Conservation (phyloP, 768 basidiomycete species). For the Termitomyces sp. region DNA sequence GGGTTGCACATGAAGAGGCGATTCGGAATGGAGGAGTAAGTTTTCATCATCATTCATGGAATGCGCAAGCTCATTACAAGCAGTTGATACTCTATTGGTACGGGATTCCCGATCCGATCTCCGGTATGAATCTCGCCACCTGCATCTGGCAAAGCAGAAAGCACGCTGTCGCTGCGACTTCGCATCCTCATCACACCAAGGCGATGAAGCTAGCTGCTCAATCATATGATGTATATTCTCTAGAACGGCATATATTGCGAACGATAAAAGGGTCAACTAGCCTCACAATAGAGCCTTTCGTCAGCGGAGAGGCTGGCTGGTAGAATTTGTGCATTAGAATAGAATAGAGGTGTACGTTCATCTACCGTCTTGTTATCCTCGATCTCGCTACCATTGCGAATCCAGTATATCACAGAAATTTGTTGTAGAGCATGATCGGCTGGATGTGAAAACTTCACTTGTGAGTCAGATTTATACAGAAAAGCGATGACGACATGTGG, state of each 20-base stretch:
- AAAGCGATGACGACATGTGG: background rate
- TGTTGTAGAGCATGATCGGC: background rate
- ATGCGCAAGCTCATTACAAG: background rate
- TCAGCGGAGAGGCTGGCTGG: conserved; percentile 66
- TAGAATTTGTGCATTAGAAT: conserved; percentile 19
- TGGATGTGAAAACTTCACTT: background rate
- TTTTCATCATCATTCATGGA: conserved; percentile 9
- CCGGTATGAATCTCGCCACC: conserved; percentile 87
- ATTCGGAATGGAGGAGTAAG: conserved; percentile 79
- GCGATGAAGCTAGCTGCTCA: conserved; percentile 77
- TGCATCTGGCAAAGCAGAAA: conserved; percentile 92
- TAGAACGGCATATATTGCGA: conserved; percentile 69
- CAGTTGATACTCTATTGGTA: conserved; percentile 94
- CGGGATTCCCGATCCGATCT: conserved; percentile 68
- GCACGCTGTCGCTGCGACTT: conserved; percentile 77
- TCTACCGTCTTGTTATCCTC: conserved; percentile 8
- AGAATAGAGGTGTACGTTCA: background rate
- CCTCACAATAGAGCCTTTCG: conserved; percentile 56
- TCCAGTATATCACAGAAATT: background rate
- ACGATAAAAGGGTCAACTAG: conserved; percentile 57
- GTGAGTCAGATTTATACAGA: background rate
- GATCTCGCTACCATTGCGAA: background rate
- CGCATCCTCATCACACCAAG: conserved; percentile 70
- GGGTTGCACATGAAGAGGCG: conserved; percentile 89
- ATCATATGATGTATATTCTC: conserved; percentile 72